Conservation (phyloP, 768 basidiomycete species). For the Scleroderma bovista region DNA sequence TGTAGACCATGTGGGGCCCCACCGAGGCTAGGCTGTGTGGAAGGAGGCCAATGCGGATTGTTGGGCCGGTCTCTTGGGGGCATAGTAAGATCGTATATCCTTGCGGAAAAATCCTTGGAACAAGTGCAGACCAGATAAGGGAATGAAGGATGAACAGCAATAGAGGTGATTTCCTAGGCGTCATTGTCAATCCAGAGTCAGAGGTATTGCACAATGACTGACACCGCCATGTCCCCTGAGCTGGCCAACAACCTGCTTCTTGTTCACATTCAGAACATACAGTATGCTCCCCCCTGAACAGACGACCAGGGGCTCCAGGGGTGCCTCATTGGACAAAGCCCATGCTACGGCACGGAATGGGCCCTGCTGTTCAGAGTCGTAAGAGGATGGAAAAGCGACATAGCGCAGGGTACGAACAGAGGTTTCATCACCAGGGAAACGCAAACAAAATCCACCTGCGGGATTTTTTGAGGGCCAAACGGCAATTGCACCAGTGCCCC, state of each 20-base stretch:
- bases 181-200: constrained; percentile 17
- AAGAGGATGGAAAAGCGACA: constrained; percentile 4
- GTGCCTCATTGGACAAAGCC: constrained; percentile 42
- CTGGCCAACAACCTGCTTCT: constrained; percentile 36
- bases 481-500: constrained; percentile 33
- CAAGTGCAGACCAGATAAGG: constrained; percentile 65
- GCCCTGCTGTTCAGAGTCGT: constrained; percentile 10
- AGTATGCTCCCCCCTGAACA: constrained; percentile 50
- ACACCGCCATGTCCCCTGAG: constrained; percentile 73
- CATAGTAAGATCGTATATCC: constrained; percentile 60
- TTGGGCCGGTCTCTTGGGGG: constrained; percentile 29
- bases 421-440: constrained; percentile 25
- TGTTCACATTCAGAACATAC: constrained; percentile 47
- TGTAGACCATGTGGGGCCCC: constrained; percentile 69
- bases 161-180: constrained; percentile 55
- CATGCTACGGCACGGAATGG: constrained; percentile 44
- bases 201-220: constrained; percentile 21
- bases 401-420: constrained; percentile 11
- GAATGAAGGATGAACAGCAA: constrained; percentile 55
- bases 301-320: constrained; percentile 55
- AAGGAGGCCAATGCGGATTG: constrained; percentile 60
- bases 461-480: constrained; percentile 29
- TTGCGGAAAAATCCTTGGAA: constrained; percentile 62
- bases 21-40: constrained; percentile 43
- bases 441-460: constrained; percentile 25